Conservation (phyloP, 2,329 filamentous ascomycete species). For the Epichloe scottii region DNA sequence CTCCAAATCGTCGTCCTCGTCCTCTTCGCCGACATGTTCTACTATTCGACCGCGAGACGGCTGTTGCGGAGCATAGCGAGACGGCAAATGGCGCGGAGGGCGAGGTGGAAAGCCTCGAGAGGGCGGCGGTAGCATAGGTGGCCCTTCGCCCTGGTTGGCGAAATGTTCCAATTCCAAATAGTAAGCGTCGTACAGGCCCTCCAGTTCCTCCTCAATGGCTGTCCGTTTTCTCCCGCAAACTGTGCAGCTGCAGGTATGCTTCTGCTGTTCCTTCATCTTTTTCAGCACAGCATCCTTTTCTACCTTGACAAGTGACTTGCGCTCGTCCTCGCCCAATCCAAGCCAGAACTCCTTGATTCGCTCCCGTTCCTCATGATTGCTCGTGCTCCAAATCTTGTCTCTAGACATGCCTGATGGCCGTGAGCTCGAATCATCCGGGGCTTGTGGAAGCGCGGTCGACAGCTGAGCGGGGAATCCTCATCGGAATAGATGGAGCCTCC, state of each 20-base stretch:
- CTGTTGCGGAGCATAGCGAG: constrained; percentile 50
- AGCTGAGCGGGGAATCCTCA: constrained; percentile 6
- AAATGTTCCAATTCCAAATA: constrained; percentile 98
- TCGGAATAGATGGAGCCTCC: constrained; percentile 12
- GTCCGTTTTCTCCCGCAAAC: constrained; percentile 93
- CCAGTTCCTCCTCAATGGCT: constrained; percentile 94
- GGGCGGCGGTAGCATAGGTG: constrained; percentile 32
- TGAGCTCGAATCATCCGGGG: constrained; percentile 16
- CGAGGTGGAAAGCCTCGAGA: constrained; percentile 51
- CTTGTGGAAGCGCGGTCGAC: constrained; percentile 3
- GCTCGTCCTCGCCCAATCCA: constrained; percentile 82
- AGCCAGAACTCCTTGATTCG: constrained; percentile 99
- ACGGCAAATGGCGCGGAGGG: constrained; percentile 44
- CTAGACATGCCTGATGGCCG: constrained; percentile 41
- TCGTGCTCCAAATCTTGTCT: constrained; percentile 96
- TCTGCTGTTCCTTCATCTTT: constrained; percentile 99
- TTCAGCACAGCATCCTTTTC: constrained; percentile 96
- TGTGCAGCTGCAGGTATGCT: constrained; percentile 95
- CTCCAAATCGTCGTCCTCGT: constrained; percentile 43
- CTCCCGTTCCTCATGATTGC: constrained; percentile 84
- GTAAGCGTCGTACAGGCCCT: constrained; percentile 95
- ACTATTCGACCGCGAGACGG: constrained; percentile 65
- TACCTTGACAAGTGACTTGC: constrained; percentile 90
- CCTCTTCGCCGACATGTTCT: constrained; percentile 47
- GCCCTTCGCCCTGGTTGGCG: constrained; percentile 66